Conservation (phyloP, 2,329 filamentous ascomycete species). For the Colletotrichum eremochloae region DNA sequence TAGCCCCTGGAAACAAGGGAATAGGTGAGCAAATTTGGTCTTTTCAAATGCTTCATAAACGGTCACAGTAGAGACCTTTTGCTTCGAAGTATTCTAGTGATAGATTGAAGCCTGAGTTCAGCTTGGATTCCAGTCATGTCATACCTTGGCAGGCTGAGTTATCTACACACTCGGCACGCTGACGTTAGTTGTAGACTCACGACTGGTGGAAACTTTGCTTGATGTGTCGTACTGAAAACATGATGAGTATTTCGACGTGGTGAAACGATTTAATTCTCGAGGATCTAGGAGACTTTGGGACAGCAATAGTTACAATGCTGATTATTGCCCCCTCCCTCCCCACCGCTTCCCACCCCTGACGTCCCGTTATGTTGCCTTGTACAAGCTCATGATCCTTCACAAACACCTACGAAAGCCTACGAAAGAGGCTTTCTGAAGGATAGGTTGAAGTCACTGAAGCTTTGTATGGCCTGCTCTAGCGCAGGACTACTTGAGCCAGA, state of each 20-base stretch:
- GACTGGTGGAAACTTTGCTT: neutral
- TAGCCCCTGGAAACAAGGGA: neutral
- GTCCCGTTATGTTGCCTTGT: neutral
- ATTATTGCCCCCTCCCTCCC: too few species aligned
- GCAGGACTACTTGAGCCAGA: neutral
- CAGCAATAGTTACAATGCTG: neutral
- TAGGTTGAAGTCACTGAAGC: neutral
- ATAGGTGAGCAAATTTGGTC: neutral
- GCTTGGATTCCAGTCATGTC: neutral
- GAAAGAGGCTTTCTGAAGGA: too few species aligned
- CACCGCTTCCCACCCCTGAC: neutral
- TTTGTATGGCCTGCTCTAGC: too few species aligned
- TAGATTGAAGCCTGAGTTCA: neutral
- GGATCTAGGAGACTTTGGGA: too few species aligned
- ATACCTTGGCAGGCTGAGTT: neutral
- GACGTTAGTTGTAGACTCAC: too few species aligned
- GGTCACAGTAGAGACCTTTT: neutral
- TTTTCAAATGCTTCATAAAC: neutral
- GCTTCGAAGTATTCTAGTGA: neutral
- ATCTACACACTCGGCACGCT: too few species aligned
- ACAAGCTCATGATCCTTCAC: too few species aligned
- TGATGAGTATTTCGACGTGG: too few species aligned
- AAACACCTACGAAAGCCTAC: too few species aligned
- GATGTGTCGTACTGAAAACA: too few species aligned
- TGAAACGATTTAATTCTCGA: neutral